These are phyloP conservation scores for Falciphora oryzae DNA, from an alignment of 2,329 filamentous ascomycete genomes.

Conservation along the genomic window DNA sequence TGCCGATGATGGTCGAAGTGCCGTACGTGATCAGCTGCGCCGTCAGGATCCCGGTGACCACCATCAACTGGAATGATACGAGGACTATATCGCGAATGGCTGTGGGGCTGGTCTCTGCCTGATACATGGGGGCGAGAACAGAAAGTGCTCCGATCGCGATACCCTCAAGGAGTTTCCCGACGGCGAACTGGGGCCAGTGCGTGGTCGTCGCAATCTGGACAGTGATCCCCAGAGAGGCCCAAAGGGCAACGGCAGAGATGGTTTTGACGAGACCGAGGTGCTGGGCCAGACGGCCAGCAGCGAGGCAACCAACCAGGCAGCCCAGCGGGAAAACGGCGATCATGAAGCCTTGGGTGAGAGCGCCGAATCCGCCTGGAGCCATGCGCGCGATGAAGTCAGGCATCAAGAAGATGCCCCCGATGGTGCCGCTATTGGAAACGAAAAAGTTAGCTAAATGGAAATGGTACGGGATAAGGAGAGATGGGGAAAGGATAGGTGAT, in stretches of 20 bases:
- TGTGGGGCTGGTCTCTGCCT: slow-evolving; percentile 63
- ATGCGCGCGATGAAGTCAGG: slow-evolving; percentile 42
- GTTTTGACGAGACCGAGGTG: slow-evolving; percentile 56
- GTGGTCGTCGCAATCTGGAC: slow-evolving; percentile 53
- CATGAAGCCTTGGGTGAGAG: slow-evolving; percentile 51
- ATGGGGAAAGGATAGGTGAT: too few species aligned
- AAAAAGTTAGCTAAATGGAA: too few species aligned
- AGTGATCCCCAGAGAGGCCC: slow-evolving; percentile 61
- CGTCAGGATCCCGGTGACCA: slow-evolving; percentile 62
- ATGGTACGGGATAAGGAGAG: neutral
- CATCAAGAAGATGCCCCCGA: slow-evolving; percentile 58
- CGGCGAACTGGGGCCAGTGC: slow-evolving; percentile 60
- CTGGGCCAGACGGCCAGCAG: slow-evolving; percentile 59
- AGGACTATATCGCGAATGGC: slow-evolving; percentile 62
- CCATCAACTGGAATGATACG: slow-evolving; percentile 64
- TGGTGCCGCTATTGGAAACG: slow-evolving; percentile 16
- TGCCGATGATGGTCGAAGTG: slow-evolving; percentile 35
- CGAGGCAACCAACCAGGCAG: slow-evolving; percentile 53
- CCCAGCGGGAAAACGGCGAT: slow-evolving; percentile 58
- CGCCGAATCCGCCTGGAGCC: slow-evolving; percentile 41
- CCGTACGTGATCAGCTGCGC: slow-evolving; percentile 58
- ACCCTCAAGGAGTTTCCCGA: slow-evolving; percentile 60
- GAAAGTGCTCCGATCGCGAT: slow-evolving; percentile 62
- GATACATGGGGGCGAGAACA: slow-evolving; percentile 65
- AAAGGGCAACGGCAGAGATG: slow-evolving; percentile 55